Evolutionary conservation across 2,329 filamentous ascomycete genomes (phyloP).

Genomic region (Nothophoma quercina): DNA sequence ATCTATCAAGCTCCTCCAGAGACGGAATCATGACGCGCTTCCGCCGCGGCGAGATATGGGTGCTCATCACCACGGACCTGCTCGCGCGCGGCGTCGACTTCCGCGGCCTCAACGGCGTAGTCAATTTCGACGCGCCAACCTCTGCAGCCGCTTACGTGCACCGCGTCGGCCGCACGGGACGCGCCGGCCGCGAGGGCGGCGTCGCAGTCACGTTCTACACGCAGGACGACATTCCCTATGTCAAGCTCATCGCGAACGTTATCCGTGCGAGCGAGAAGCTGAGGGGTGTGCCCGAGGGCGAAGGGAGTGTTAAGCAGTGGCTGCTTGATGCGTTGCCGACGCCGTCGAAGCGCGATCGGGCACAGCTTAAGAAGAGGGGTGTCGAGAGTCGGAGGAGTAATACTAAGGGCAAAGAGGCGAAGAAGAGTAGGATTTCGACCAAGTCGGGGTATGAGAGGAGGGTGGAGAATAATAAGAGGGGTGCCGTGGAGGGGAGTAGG

Average conservation of each 20-base stretch:
- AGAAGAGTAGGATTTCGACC: conserved; percentile 73
- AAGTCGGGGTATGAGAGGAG: conserved; percentile 79
- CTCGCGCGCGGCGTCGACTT: conserved; percentile 94
- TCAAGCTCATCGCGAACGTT: conserved; percentile 92
- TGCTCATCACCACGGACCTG: conserved; percentile 94
- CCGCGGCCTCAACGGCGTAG: conserved; percentile 90
- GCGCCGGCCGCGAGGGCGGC: conserved; percentile 86
- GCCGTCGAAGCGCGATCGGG: conserved; percentile 82
- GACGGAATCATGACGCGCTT: conserved; percentile 87
- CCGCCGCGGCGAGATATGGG: conserved; percentile 91
- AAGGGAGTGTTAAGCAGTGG: conserved; percentile 69
- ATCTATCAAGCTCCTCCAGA: conserved; percentile 77
- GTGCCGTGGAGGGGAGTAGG: conserved; percentile 52
- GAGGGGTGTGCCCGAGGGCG: conserved; percentile 50
- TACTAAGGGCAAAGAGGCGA: conserved; percentile 33
- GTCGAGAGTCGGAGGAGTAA: conserved; percentile 72
- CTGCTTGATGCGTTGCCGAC: conserved; percentile 85
- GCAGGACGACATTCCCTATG: conserved; percentile 87
- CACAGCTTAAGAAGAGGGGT: conserved; percentile 81
- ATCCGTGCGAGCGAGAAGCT: conserved; percentile 84
- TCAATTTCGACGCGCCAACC: conserved; percentile 97
- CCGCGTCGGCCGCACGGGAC: conserved; percentile 87
- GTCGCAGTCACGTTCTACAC: conserved; percentile 95
- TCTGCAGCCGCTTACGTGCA: conserved; percentile 91
- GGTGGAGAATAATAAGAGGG: conserved; percentile 70